Base-by-base conservation (phyloP, 2,329 filamentous ascomycete species). In the Niveomyces coronatus region DNA sequence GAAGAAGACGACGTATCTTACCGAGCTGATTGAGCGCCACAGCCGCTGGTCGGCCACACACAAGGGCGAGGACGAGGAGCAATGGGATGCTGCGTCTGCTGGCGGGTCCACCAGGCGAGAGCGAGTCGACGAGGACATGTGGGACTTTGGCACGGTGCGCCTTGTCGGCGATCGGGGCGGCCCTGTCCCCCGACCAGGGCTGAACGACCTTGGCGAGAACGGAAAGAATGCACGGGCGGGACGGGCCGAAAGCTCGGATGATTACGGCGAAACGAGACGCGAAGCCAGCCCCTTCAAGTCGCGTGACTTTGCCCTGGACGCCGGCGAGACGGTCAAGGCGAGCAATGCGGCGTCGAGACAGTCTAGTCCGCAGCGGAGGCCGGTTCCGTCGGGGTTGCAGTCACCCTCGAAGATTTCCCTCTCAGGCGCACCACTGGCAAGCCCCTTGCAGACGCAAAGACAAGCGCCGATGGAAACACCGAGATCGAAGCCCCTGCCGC, bases 131-230 rank as follows among this genome's bases (percentile, higher is more conserved):
- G 85, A 95, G 56, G 91, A 96, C 57, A 76, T 96, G 55, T 98
- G 91, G 91, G 91, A 98, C 58, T 98, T 98, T 65, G 91, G 91
- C 30, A 98, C 91, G 0, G 85, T 98, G 37, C 75, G 88, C 40
- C 79, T 93, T 5, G 79, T 81, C n/a, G 75, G 73, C 22, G 76
- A 80, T 38, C 71, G 76, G 19, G 77, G 79, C 44, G 71, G 70
- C 20, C 54, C 74, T 1, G 53, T 72, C 7, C 63, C 62, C 31
- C 64, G 76, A 32, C 69, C 70, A 0, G 80, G 80, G 3, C 64
- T 76, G 13, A 71, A 82, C 48, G 68, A 78, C 0, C 77, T 94
- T 78, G 87, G 85, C 47, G 85, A 88, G 43, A 81, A 82, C 22
- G 82, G 81, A 10, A 79, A 83, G 14, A 94, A 94, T 55, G 76